These are phyloP conservation scores for Leishmania aethiopica DNA, from an alignment of 208 protist genomes.

Conservation along the genomic window DNA sequence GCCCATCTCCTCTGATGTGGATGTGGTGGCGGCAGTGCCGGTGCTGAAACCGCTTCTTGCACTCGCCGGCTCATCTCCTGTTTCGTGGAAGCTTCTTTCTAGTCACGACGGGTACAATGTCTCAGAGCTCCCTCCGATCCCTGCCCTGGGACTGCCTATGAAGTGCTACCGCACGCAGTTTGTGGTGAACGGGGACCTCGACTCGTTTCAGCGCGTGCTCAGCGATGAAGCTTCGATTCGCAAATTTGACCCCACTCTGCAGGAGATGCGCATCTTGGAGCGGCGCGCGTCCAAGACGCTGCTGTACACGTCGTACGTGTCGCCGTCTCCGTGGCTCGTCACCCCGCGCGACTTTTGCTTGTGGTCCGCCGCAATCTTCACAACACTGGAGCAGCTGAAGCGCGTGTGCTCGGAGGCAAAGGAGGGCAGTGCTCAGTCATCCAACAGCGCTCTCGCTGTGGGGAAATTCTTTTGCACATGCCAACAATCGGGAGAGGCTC, in stretches of 20 bases:
- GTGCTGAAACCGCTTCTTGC: conserved; percentile 21
- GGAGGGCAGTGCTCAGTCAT: background rate
- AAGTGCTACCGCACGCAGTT: conserved; percentile 39
- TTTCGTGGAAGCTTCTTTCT: conserved; percentile 16
- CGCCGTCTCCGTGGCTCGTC: conserved; percentile 35
- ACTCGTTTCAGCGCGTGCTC: conserved; percentile 18
- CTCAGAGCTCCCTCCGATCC: conserved; percentile 8
- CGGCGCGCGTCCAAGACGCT: conserved; percentile 13
- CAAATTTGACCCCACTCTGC: conserved; percentile 30
- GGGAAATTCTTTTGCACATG: too few relatives aligned
- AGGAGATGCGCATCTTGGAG: conserved; percentile 28
- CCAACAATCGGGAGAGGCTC: background rate
- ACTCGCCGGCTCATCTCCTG: background rate
- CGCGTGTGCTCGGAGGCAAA: background rate
- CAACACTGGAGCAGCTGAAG: conserved; percentile 9
- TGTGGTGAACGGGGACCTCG: conserved; percentile 19
- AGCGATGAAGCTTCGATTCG: conserved; percentile 16
- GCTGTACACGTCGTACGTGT: conserved; percentile 49
- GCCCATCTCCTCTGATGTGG: conserved; percentile 17
- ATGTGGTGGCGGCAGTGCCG: conserved; percentile 16
- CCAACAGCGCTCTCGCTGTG: too few relatives aligned
- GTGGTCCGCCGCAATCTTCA: conserved; percentile 15
- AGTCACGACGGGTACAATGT: conserved; percentile 10
- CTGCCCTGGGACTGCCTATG: conserved; percentile 15
- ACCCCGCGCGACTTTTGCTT: conserved; percentile 55